Conservation (phyloP, 1,284 basidiomycete species). For the Omphalotus olearius region DNA sequence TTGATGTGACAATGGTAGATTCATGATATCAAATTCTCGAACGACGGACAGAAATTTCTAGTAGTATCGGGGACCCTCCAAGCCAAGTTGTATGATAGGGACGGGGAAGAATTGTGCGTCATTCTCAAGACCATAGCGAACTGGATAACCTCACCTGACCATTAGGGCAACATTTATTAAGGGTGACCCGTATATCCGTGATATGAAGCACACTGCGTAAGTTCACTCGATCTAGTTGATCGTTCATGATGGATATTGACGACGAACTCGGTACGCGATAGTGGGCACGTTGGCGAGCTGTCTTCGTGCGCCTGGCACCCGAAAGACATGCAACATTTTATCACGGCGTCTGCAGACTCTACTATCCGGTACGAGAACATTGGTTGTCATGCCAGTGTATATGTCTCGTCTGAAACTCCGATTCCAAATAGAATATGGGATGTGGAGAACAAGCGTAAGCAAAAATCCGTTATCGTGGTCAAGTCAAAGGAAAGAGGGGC, state of each 20-base stretch:
- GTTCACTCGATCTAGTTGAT: conserved; percentile 25
- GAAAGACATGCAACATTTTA: conserved; percentile 75
- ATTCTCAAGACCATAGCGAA: conserved; percentile 17
- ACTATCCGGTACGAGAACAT: conserved; percentile 71
- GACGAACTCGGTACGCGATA: conserved; percentile 25
- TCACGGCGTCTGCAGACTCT: conserved; percentile 92
- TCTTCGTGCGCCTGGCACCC: conserved; percentile 93
- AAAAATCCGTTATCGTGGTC: conserved; percentile 92
- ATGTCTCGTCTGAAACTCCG: conserved; percentile 9
- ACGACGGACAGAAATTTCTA: conserved; percentile 81
- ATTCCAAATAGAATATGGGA: conserved; percentile 81
- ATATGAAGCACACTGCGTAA: conserved; percentile 95
- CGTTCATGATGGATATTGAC: conserved; percentile 5
- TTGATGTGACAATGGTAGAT: conserved; percentile 47
- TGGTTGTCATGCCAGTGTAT: conserved; percentile 6
- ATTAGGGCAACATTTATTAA: conserved; percentile 83
- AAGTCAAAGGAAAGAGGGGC: conserved; percentile 96
- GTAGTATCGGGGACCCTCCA: conserved; percentile 87
- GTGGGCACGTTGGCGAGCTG: conserved; percentile 93
- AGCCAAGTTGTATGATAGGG: conserved; percentile 84
- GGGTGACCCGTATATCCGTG: conserved; percentile 96
- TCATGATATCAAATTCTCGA: conserved; percentile 85
- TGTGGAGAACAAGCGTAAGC: conserved; percentile 81
- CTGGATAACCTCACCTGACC: conserved; percentile 45
- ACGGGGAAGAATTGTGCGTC: conserved; percentile 86